phyloP scores from a whole-genome alignment of 805 yeast species.

The Starmerella etchellsii region DNA sequence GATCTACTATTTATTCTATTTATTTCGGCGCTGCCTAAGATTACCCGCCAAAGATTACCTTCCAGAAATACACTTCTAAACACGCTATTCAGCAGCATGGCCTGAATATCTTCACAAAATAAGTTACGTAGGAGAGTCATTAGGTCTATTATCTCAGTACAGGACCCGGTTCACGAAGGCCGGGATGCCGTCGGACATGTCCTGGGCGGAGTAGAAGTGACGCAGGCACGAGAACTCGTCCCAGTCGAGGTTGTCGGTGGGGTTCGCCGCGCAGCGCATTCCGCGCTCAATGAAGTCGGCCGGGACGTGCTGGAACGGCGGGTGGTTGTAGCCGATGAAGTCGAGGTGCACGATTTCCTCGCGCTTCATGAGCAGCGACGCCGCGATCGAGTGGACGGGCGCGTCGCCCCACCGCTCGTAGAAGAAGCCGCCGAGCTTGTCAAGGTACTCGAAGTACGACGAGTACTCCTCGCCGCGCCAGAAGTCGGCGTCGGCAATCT shows the following conservation, averaged over 20 bases:
- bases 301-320: slow-evolving; percentile 58
- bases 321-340: slow-evolving; percentile 81
- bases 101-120: too few species aligned
- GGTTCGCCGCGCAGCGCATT: slow-evolving; percentile 44
- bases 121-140: too few species aligned
- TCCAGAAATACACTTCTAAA: too few species aligned
- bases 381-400: slow-evolving; percentile 82
- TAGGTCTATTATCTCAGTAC: too few species aligned
- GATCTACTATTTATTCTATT: too few species aligned
- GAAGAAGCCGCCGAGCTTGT: slow-evolving; percentile 69
- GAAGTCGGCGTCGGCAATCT: slow-evolving; percentile 72
- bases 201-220: slow-evolving; percentile 25
- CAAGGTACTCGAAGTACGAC: slow-evolving; percentile 57
- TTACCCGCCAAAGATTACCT: not conserved
- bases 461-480: slow-evolving; percentile 58
- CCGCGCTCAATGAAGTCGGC: slow-evolving; percentile 30
- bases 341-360: slow-evolving; percentile 79
- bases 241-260: slow-evolving; percentile 26
- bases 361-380: slow-evolving; percentile 57
- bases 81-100: too few species aligned
- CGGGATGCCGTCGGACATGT: slow-evolving; percentile 15
- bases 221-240: slow-evolving; percentile 28
- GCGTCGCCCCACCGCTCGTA: slow-evolving; percentile 98
- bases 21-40: not conserved
- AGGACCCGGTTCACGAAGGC: slow-evolving; percentile 14